Conservation (phyloP, 371 early-diverging fungal species). For the Smittium culicis region DNA sequence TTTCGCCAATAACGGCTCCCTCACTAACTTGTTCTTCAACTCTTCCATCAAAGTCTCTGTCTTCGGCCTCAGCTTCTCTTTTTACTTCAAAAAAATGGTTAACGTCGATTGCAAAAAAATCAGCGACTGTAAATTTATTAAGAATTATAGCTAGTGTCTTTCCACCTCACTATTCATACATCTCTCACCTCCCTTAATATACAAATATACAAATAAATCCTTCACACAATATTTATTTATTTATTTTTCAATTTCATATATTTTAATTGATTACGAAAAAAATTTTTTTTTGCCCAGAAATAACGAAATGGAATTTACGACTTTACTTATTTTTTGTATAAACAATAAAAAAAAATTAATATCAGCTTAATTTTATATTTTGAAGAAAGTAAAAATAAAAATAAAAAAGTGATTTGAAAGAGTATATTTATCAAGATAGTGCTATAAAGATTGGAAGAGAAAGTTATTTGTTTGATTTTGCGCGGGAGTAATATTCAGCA, state of each 20-base stretch:
- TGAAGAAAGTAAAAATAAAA: background rate
- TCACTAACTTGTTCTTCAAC: background rate
- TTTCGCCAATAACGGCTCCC: background rate
- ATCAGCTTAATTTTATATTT: background rate
- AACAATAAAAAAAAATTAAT: background rate
- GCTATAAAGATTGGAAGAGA: background rate
- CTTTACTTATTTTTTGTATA: background rate
- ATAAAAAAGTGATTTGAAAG: background rate
- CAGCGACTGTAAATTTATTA: background rate
- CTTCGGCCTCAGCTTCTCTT: background rate
- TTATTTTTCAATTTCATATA: too few species aligned
- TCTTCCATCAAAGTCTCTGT: background rate
- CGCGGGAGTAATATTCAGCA: constrained; percentile 85
- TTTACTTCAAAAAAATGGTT: background rate
- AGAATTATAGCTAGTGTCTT: too few species aligned
- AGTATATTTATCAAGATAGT: background rate
- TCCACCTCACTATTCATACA: too few species aligned
- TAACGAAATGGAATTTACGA: background rate
- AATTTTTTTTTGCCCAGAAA: too few species aligned
- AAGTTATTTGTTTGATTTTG: background rate
- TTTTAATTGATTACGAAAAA: too few species aligned
- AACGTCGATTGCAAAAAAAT: background rate
- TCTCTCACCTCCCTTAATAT: too few species aligned
- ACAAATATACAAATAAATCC: too few species aligned
- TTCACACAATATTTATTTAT: too few species aligned